phyloP scores from a whole-genome alignment of 2,329 filamentous ascomycete species.

The Trichophaea hybrida region DNA sequence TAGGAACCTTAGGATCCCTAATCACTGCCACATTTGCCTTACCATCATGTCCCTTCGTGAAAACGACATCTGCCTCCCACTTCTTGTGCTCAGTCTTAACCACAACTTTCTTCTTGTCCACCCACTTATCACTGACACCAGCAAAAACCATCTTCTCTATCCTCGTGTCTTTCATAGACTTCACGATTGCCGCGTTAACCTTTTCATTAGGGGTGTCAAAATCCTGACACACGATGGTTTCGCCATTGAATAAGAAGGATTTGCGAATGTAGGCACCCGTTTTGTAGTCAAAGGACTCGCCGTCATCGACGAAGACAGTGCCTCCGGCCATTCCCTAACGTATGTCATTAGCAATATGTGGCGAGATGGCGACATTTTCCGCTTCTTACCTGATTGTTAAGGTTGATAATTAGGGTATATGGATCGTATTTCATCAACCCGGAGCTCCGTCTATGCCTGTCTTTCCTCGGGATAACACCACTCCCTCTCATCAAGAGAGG shows the following conservation, averaged over 20 bases:
- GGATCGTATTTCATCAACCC: constrained; percentile 88
- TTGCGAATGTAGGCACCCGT: constrained; percentile 79
- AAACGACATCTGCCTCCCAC: constrained; percentile 48
- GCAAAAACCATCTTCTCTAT: constrained; percentile 78
- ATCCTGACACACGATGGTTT: constrained; percentile 24
- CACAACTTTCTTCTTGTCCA: constrained; percentile 44
- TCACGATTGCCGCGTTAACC: constrained; percentile 13
- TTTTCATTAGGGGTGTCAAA: neutral
- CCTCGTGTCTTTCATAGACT: constrained; percentile 54
- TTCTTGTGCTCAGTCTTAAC: constrained; percentile 42
- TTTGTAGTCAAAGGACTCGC: constrained; percentile 79
- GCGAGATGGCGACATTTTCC: neutral
- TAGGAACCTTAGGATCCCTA: constrained; percentile 46
- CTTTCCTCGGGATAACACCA: constrained; percentile 79
- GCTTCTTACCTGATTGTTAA: constrained; percentile 46
- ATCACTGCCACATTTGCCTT: constrained; percentile 50
- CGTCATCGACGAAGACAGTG: constrained; percentile 81
- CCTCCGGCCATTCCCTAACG: constrained; percentile 49
- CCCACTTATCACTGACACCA: constrained; percentile 46
- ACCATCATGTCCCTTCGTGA: constrained; percentile 37
- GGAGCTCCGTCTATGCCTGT: constrained; percentile 70
- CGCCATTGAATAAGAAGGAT: constrained; percentile 59
- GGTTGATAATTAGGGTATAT: constrained; percentile 72
- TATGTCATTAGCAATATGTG: neutral
- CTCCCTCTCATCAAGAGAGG: constrained; percentile 86